Percentiles rank a stretch among this genome's conserved stretches.
These are phyloP conservation scores for Plasmodium ovale DNA, from an alignment of 169 alveolate species.

Conservation along the genomic window DNA sequence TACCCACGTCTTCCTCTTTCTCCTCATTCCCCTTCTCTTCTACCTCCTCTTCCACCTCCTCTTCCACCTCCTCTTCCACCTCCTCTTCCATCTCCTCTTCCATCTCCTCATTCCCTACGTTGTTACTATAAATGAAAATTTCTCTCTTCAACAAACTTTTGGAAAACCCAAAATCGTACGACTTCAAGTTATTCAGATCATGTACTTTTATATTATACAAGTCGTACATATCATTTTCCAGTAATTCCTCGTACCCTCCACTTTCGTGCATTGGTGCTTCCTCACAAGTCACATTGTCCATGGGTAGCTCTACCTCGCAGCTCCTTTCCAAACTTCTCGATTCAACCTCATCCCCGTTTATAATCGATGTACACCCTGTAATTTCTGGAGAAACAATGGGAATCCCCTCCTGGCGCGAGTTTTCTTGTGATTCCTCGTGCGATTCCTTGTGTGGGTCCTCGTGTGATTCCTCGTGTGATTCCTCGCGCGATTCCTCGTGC, in stretches of 20 bases:
- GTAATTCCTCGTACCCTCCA: conserved; percentile 41
- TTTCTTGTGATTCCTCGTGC: background rate
- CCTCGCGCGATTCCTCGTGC: background rate
- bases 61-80: background rate
- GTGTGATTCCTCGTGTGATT: background rate
- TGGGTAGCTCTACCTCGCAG: background rate
- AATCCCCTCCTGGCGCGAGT: background rate
- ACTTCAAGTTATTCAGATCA: conserved; percentile 40
- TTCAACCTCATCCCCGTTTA: background rate
- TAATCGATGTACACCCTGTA: too few relatives aligned
- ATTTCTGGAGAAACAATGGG: too few relatives aligned
- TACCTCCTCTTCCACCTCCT: background rate
- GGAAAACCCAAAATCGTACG: conserved; percentile 42
- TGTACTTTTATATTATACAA: conserved; percentile 62
- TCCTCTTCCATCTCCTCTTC: background rate
- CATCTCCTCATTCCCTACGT: background rate
- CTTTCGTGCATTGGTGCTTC: background rate
- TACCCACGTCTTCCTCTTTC: background rate
- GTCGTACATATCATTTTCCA: conserved; percentile 66
- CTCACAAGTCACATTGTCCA: background rate
- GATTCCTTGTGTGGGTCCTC: background rate
- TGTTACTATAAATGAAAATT: conserved; percentile 27
- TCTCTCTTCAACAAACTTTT: conserved; percentile 53
- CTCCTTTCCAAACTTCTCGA: background rate
- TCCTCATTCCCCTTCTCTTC: background rate